Evolutionary conservation across 306 rosid genomes (phyloP).

Genomic region (Datisca glomerata): DNA sequence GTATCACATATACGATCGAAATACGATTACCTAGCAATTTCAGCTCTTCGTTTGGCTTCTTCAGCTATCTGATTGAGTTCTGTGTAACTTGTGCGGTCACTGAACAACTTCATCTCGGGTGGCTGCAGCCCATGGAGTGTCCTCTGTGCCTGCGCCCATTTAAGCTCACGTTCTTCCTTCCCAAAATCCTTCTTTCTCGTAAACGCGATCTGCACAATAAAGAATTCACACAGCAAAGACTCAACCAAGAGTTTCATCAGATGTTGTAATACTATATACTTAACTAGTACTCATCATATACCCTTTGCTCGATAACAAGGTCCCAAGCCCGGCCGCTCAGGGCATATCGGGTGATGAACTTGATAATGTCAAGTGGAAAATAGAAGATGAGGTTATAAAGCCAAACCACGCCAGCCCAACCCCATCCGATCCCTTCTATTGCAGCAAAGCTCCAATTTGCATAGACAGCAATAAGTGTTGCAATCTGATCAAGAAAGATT

Average conservation of each 20-base stretch:
- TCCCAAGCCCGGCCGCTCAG: constrained; percentile 97
- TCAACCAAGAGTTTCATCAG: background rate
- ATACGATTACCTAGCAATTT: constrained; percentile 91
- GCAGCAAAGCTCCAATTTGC: constrained; percentile 97
- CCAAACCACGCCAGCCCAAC: constrained; percentile 99
- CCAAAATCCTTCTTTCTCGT: constrained; percentile 99
- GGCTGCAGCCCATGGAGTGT: constrained; percentile 90
- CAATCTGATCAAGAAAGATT: constrained; percentile 44
- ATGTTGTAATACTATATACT: background rate
- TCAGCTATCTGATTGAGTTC: constrained; percentile 79
- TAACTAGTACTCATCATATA: constrained; percentile 13
- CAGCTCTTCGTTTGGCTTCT: constrained; percentile 76
- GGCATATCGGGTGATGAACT: constrained; percentile 78
- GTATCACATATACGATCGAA: too few relatives aligned
- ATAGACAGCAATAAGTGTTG: constrained; percentile 89
- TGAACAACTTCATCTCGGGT: constrained; percentile 49
- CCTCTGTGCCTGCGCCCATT: constrained; percentile 99
- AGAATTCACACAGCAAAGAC: constrained; percentile 11
- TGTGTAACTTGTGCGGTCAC: constrained; percentile 31
- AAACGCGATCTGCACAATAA: constrained; percentile 65
- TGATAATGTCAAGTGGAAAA: constrained; percentile 78
- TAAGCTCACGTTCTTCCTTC: constrained; percentile 92
- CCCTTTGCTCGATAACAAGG: constrained; percentile 97
- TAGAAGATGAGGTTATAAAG: constrained; percentile 74
- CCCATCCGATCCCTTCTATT: constrained; percentile 99